A percentile compares a stretch with the other conserved stretches of the same genome.
These are phyloP conservation scores for Setaria italica DNA, from an alignment of 202 grass and related monocot genomes.

Conservation along the genomic window DNA sequence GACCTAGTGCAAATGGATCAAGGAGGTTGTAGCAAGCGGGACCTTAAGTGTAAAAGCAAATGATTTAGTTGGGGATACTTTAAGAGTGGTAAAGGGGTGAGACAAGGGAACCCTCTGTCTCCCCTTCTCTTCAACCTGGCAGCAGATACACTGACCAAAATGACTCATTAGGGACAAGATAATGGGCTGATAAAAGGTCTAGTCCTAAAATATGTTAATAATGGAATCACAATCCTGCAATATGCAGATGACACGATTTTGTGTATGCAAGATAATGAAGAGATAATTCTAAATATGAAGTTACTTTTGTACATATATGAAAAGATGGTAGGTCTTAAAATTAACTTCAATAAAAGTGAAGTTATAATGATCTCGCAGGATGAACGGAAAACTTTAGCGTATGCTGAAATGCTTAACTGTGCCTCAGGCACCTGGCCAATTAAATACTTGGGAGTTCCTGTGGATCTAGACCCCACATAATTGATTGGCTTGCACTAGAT, in stretches of 20 bases:
- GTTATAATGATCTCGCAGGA: neutral
- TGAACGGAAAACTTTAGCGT: fast-evolving
- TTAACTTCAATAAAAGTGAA: neutral
- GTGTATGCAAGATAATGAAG: neutral
- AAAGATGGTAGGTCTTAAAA: neutral
- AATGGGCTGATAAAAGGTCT: too few relatives aligned
- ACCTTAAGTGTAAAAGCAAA: neutral
- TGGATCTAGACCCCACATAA: too few relatives aligned
- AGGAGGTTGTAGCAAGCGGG: fast-evolving
- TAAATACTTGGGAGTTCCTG: neutral
- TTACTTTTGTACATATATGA: neutral
- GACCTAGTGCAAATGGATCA: neutral
- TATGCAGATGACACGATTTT: too few relatives aligned
- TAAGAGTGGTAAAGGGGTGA: neutral
- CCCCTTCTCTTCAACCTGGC: neutral
- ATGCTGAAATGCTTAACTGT: neutral
- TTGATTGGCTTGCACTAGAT: neutral
- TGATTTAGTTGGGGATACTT: neutral
- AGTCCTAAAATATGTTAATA: too few relatives aligned
- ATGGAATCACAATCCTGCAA: too few relatives aligned
- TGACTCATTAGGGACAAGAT: neutral
- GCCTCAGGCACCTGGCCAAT: neutral
- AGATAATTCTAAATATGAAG: neutral
- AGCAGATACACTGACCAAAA: neutral
- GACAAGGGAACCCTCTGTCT: neutral